phyloP scores from a whole-genome alignment of 257 asterid genomes.

The Salvia hispanica region DNA sequence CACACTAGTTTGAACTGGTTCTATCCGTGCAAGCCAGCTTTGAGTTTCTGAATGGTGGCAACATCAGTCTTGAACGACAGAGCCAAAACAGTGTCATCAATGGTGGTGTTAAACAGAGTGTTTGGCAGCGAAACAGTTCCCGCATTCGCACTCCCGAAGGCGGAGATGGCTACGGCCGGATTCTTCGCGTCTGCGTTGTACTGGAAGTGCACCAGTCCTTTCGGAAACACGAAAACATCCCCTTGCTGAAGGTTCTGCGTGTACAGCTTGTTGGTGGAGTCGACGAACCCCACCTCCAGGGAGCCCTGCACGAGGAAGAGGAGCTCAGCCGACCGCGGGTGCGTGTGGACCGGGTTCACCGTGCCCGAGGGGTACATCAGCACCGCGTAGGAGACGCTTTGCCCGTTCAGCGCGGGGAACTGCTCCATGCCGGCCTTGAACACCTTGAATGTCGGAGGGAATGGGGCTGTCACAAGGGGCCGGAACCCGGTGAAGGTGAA shows the following conservation, averaged over 20 bases:
- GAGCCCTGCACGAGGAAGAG: constrained; percentile 48
- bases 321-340: constrained; percentile 67
- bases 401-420: constrained; percentile 54
- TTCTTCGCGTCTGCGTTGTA: constrained; percentile 44
- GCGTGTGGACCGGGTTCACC: constrained; percentile 64
- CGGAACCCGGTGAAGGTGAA: constrained; percentile 58
- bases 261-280: constrained; percentile 46
- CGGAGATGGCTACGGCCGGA: constrained; percentile 52
- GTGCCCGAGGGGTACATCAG: constrained; percentile 45
- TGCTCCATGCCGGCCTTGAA: constrained; percentile 47
- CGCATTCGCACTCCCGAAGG: constrained; percentile 56
- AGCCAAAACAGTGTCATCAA: constrained; percentile 47
- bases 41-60: constrained; percentile 52
- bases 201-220: constrained; percentile 57
- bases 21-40: constrained; percentile 45
- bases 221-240: constrained; percentile 50
- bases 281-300: constrained; percentile 58
- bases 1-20: background rate
- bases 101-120: constrained; percentile 42
- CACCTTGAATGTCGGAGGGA: constrained; percentile 44
- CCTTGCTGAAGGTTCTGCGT: constrained; percentile 50
- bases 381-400: constrained; percentile 56
- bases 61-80: constrained; percentile 56
- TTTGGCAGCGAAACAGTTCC: constrained; percentile 54
- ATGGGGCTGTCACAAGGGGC: constrained; percentile 35